These are phyloP conservation scores for Pyrenophora teres DNA, from an alignment of 2,329 filamentous ascomycete species.

Conservation along the genomic window DNA sequence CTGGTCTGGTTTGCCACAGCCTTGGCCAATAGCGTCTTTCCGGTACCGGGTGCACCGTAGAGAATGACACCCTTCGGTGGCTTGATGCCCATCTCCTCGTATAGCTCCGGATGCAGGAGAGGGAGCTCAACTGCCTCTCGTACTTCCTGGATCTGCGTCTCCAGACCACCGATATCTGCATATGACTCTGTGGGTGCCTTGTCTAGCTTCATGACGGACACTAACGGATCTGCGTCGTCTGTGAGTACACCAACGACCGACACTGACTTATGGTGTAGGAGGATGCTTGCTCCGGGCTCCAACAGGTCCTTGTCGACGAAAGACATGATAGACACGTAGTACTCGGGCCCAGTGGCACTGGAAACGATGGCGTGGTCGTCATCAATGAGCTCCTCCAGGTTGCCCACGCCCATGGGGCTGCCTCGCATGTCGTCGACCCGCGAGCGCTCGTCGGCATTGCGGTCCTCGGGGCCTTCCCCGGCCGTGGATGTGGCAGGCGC, in stretches of 20 bases:
- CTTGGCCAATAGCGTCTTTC: constrained; percentile 94
- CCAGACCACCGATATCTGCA: constrained; percentile 95
- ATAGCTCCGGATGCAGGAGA: constrained; percentile 91
- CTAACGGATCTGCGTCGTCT: constrained; percentile 91
- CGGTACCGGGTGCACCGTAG: constrained; percentile 94
- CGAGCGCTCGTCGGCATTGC: constrained; percentile 91
- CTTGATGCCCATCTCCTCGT: constrained; percentile 99
- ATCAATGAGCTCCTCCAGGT: constrained; percentile 97
- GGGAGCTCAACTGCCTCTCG: constrained; percentile 96
- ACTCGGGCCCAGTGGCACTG: constrained; percentile 94
- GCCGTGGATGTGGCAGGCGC: constrained; percentile 59
- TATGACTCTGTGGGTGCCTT: constrained; percentile 98
- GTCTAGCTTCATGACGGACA: constrained; percentile 99
- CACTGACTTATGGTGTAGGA: constrained; percentile 96
- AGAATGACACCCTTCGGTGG: constrained; percentile 99
- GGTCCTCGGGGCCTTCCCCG: constrained; percentile 78
- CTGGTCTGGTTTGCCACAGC: constrained; percentile 99
- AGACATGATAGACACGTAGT: constrained; percentile 99
- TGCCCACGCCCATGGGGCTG: constrained; percentile 97
- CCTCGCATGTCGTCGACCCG: constrained; percentile 98
- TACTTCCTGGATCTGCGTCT: constrained; percentile 95
- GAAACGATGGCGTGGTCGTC: constrained; percentile 99
- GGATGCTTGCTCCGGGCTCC: constrained; percentile 91
- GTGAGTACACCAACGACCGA: constrained; percentile 97
- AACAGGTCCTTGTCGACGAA: constrained; percentile 99